phyloP scores from a whole-genome alignment of 31 red algal genomes.

The Endocladia muricata region DNA sequence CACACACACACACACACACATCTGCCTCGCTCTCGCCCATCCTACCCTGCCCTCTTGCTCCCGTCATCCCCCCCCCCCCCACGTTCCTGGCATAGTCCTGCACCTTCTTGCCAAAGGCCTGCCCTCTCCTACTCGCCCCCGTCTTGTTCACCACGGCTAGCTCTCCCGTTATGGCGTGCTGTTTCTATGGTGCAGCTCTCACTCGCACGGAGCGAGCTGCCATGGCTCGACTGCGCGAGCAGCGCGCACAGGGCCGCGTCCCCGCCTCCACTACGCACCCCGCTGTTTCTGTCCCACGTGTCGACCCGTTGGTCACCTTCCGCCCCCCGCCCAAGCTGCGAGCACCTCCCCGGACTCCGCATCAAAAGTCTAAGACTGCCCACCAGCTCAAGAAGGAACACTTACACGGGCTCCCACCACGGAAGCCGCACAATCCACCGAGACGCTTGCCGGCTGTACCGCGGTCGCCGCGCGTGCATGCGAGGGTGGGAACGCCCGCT shows the following conservation, averaged over 20 bases:
- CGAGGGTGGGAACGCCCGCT: background rate
- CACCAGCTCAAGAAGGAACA: conserved; percentile 1
- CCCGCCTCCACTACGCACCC: conserved; percentile 21
- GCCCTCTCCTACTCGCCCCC: no score
- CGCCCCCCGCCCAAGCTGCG: no score
- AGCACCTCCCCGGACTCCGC: no score
- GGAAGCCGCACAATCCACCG: background rate
- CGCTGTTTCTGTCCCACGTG: background rate
- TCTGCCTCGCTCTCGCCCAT: background rate
- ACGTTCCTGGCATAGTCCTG: no score
- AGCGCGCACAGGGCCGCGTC: conserved; percentile 16
- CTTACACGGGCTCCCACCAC: background rate
- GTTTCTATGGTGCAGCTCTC: conserved; percentile 26
- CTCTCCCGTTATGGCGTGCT: conserved; percentile 60
- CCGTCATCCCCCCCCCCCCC: background rate
- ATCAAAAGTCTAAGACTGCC: no score
- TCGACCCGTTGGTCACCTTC: conserved; percentile 40
- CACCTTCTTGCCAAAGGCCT: no score
- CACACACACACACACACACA: background rate
- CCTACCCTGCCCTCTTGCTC: background rate
- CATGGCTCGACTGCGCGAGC: conserved; percentile 42
- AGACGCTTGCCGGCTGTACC: background rate
- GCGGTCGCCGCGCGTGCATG: background rate
- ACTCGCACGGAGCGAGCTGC: conserved; percentile 46
- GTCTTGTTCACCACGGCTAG: no score